Evolutionary conservation across 208 protist species (phyloP).

Genomic region (Acanthamoeba polyphaga): DNA sequence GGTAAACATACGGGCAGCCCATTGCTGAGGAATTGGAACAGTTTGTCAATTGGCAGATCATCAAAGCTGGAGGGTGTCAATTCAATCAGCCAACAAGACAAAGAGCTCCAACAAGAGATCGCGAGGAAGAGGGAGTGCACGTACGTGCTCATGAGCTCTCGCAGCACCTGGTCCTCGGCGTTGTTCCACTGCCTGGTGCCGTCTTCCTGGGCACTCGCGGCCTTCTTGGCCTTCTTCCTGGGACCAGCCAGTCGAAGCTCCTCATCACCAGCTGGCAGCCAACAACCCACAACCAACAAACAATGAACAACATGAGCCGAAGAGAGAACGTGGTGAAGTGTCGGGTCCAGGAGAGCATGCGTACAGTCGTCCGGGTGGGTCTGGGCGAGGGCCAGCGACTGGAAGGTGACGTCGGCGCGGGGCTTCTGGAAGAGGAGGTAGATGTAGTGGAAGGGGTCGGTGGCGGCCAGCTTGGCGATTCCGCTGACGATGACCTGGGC

Average conservation of each 20-base stretch:
- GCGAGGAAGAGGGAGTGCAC: neutral
- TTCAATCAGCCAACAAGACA: neutral
- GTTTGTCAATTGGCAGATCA: neutral
- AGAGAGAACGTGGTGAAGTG: neutral
- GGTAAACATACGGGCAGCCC: neutral
- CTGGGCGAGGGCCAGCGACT: conserved; percentile 6
- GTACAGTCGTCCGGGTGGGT: neutral
- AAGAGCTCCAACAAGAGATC: neutral
- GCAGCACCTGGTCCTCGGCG: conserved; percentile 1
- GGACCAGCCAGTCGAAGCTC: neutral
- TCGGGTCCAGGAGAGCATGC: neutral
- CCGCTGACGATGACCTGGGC: conserved; percentile 6
- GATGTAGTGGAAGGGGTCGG: conserved; percentile 12
- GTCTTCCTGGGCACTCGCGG: neutral
- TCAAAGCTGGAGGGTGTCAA: neutral
- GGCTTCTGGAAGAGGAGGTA: conserved; percentile 32
- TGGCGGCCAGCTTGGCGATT: neutral
- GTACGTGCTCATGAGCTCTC: conserved; percentile 1
- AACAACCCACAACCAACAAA: too few species aligned
- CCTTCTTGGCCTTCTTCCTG: neutral
- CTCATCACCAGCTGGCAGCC: neutral
- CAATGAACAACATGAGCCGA: too few species aligned
- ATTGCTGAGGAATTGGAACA: neutral
- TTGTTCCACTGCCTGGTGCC: neutral
- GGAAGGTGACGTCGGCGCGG: conserved; percentile 3